Conservation (phyloP, 495 filamentous ascomycete species). For the Cercophora scortea region DNA sequence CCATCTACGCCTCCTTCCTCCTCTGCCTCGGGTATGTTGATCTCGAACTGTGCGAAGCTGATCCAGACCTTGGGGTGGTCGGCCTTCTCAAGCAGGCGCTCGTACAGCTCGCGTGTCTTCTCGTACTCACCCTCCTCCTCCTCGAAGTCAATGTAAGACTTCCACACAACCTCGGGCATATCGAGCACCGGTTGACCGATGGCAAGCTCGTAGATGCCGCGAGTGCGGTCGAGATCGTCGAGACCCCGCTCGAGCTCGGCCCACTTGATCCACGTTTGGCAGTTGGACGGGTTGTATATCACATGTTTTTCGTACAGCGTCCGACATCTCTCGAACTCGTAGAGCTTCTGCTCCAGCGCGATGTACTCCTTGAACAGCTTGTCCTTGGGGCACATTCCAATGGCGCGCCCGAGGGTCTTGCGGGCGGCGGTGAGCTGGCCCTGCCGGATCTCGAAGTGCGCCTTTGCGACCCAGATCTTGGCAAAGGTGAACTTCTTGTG, state of each 20-base stretch:
- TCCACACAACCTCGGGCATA: constrained; percentile 97
- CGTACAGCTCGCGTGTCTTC: constrained; percentile 73
- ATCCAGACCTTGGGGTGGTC: constrained; percentile 99
- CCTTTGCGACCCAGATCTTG: constrained; percentile 90
- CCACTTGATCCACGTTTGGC: constrained; percentile 90
- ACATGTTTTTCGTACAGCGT: constrained; percentile 91
- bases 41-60: constrained; percentile 92
- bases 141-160: constrained; percentile 96
- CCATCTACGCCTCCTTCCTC: constrained; percentile 7
- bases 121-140: constrained; percentile 89
- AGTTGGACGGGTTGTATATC: constrained; percentile 81
- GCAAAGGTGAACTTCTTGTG: constrained; percentile 98
- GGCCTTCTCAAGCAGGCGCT: constrained; percentile 84
- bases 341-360: constrained; percentile 80
- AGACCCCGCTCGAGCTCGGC: constrained; percentile 85
- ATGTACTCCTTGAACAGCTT: constrained; percentile 92
- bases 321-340: constrained; percentile 84
- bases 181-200: constrained; percentile 79
- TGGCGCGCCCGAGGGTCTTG: constrained; percentile 80
- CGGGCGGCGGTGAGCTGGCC: constrained; percentile 69
- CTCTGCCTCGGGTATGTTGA: constrained; percentile 69
- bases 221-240: constrained; percentile 76
- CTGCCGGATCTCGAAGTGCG: constrained; percentile 89
- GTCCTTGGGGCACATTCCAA: constrained; percentile 94
- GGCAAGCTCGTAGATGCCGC: constrained; percentile 90